These are phyloP conservation scores for Boletus fagicola DNA, from an alignment of 768 basidiomycete species.

Conservation along the genomic window DNA sequence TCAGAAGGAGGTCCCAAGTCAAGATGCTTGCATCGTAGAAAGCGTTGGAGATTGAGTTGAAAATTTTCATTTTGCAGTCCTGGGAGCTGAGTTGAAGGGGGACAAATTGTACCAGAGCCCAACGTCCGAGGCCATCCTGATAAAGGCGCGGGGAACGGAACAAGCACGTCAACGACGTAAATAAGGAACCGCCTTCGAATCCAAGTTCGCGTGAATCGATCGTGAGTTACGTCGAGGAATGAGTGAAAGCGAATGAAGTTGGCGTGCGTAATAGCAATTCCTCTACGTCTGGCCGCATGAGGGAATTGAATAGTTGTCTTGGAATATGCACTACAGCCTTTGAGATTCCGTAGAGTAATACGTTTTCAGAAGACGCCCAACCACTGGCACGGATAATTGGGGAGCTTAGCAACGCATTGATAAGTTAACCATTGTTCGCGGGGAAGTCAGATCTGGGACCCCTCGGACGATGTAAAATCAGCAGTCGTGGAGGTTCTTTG, in stretches of 20 bases:
- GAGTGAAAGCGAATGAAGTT: neutral
- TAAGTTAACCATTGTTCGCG: neutral
- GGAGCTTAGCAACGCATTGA: neutral
- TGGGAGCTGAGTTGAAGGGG: neutral
- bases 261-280: neutral
- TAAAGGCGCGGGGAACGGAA: conserved; percentile 1
- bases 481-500: neutral
- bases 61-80: conserved; percentile 4
- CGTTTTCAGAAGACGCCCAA: neutral
- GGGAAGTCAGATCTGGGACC: neutral
- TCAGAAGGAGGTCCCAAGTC: conserved; percentile 14
- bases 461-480: neutral
- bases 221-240: neutral
- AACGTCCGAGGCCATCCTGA: neutral
- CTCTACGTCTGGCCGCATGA: neutral
- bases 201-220: neutral
- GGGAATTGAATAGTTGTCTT: neutral
- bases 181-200: neutral
- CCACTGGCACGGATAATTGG: neutral
- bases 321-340: neutral
- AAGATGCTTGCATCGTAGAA: conserved; percentile 1
- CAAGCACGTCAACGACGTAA: neutral
- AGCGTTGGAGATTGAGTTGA: conserved; percentile 10
- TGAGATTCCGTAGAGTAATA: neutral
- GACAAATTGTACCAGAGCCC: neutral